Evolutionary conservation across 2,329 filamentous ascomycete genomes (phyloP).

Genomic region (Bipolaris cookei): DNA sequence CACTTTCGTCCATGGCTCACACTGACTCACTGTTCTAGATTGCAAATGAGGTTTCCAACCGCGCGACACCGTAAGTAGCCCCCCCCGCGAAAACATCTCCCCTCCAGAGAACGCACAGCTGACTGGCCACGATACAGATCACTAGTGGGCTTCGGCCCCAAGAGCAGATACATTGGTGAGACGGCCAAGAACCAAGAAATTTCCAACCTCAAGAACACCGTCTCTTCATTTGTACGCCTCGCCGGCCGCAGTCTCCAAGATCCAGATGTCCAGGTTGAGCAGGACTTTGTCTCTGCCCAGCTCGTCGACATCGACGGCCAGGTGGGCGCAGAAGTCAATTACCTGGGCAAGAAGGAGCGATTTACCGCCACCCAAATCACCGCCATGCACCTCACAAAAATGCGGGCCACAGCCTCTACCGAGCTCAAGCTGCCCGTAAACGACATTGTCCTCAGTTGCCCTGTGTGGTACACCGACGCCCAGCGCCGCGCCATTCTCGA

Average conservation of each 20-base stretch:
- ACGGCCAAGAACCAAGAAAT: slow-evolving; percentile 98
- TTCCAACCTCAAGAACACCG: slow-evolving; percentile 99
- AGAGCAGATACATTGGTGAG: slow-evolving; percentile 93
- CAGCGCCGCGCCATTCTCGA: slow-evolving; percentile 91
- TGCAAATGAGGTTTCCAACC: slow-evolving; percentile 98
- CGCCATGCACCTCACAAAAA: slow-evolving; percentile 94
- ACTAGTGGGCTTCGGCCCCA: slow-evolving; percentile 92
- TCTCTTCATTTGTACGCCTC: slow-evolving; percentile 89
- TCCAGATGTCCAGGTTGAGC: slow-evolving; percentile 91
- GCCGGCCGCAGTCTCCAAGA: slow-evolving; percentile 85
- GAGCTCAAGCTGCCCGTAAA: slow-evolving; percentile 91
- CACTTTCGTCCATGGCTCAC: slow-evolving; percentile 6
- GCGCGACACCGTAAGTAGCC: slow-evolving; percentile 87
- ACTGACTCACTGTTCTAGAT: slow-evolving; percentile 66
- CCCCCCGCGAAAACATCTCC: slow-evolving; percentile 14
- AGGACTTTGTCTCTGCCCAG: slow-evolving; percentile 84
- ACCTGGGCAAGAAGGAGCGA: slow-evolving; percentile 91
- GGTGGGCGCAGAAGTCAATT: slow-evolving; percentile 91
- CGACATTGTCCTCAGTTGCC: slow-evolving; percentile 92
- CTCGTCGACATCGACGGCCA: slow-evolving; percentile 92
- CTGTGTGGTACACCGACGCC: slow-evolving; percentile 94
- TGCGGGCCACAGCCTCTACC: slow-evolving; percentile 82
- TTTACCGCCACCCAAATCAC: slow-evolving; percentile 94
- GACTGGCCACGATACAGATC: slow-evolving; percentile 58
- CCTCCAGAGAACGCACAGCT: slow-evolving; percentile 11